Evolutionary conservation across 257 asterid genomes (phyloP).

Genomic region (Catharanthus roseus): DNA sequence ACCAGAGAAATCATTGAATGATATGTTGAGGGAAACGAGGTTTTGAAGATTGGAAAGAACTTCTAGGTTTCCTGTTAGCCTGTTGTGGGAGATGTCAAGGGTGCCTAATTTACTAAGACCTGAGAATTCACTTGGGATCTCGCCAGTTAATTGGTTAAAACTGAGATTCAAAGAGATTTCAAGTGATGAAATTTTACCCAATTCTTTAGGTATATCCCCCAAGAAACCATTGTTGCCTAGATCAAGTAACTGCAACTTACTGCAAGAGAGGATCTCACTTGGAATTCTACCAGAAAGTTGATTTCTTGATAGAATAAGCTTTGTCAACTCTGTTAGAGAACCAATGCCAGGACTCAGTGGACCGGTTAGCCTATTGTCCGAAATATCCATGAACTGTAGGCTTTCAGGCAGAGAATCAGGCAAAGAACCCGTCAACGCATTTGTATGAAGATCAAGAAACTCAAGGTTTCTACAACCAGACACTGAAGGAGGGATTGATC

Average conservation of each 20-base stretch:
- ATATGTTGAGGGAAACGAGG: conserved; percentile 79
- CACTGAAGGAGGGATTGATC: conserved; percentile 60
- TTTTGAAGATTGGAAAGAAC: conserved; percentile 61
- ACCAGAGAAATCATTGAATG: conserved; percentile 80
- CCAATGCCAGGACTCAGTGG: conserved; percentile 47
- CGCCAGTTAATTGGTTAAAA: conserved; percentile 62
- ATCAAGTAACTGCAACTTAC: conserved; percentile 70
- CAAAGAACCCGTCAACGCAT: conserved; percentile 56
- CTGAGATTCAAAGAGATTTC: conserved; percentile 93
- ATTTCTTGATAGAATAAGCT: conserved; percentile 64
- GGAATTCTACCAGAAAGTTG: conserved; percentile 74
- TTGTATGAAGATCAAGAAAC: conserved; percentile 91
- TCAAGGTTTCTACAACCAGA: conserved; percentile 62
- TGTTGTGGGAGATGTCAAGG: conserved; percentile 89
- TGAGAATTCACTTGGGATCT: conserved; percentile 70
- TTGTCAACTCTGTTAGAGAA: conserved; percentile 57
- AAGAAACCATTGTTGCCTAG: conserved; percentile 71
- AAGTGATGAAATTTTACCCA: conserved; percentile 72
- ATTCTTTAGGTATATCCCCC: conserved; percentile 61
- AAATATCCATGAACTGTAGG: conserved; percentile 73
- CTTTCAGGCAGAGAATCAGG: conserved; percentile 62
- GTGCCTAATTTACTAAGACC: conserved; percentile 57
- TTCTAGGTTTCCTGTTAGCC: conserved; percentile 62
- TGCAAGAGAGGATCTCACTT: conserved; percentile 59
- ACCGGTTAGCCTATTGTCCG: conserved; percentile 70